Evolutionary conservation across 2,329 filamentous ascomycete species (phyloP), one percentile per base, ranked within the genome.

Genomic region (Rhynchosporium secalis): DNA sequence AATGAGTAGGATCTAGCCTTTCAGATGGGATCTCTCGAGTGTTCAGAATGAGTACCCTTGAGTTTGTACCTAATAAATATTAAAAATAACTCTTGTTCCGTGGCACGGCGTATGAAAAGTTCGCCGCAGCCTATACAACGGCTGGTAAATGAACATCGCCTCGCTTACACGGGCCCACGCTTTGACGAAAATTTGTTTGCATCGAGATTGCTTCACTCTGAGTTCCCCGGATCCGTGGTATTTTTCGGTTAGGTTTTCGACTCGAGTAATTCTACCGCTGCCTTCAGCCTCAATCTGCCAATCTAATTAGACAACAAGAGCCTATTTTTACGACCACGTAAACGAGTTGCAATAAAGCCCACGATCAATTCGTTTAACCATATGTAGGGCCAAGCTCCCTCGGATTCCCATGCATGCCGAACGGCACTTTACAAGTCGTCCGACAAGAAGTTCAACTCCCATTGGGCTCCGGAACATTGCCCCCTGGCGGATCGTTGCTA

Each of bases 261-360:
- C 13, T 54, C 20, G 51, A 33, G 36, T 28, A 20, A 28, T 54
- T 54, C 10, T 54, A 15, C 51, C 51, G 51, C 36, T 41, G 51
- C 33, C 26, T 67, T 67, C 65, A 67, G 65, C 65, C 65, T 67
- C 62, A 61, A 60, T 64, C 36, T 33, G 12, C 48, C 36, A 63
- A 62, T 64, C 28, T 62, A 62, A n/a, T 41, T 64, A 65, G 52
- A 67, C 61, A 60, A 40, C 36, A 46, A 55, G 7, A 10, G 5
- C 43, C 65, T 64, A 67, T 66, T 67, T 65, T 64, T 63, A 61
- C 41, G 58, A 47, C 31, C 28, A 45, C 55, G 52, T 60, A 65
- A 38, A 65, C 65, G 61, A 63, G 56, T 45, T 36, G 56, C 51
- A 49, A 60, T 65, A 33, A 54, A 61, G 31, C 43, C 62, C 58